A percentile compares a stretch with the other conserved stretches of the same genome.
Evolutionary conservation across 1,139 yeast genomes (phyloP).

Genomic region (Blastobotrys capitulatus): DNA sequence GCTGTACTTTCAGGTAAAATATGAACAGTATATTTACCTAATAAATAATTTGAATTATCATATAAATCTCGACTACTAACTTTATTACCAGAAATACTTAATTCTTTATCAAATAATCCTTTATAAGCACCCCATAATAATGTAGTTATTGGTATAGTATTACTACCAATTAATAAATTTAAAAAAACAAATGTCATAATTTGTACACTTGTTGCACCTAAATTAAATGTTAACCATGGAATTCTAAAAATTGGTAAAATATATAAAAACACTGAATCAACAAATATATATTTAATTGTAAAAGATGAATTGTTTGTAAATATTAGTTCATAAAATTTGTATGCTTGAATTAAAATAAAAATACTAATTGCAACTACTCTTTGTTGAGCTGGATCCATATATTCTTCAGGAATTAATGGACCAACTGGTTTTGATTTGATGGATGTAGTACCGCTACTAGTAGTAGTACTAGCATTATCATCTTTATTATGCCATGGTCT

Average conservation of each 20-base stretch:
- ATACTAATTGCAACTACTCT: slow-evolving; percentile 57
- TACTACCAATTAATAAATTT: slow-evolving; percentile 38
- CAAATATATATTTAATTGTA: slow-evolving; percentile 62
- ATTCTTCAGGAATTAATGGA: slow-evolving; percentile 33
- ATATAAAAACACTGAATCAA: slow-evolving; percentile 70
- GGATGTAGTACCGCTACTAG: neutral
- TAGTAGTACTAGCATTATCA: neutral
- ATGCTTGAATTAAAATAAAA: slow-evolving; percentile 71
- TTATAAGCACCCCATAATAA: slow-evolving; percentile 45
- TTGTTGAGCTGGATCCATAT: slow-evolving; percentile 76
- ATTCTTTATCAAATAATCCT: slow-evolving; percentile 49
- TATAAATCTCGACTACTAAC: slow-evolving; percentile 39
- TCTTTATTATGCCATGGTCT: slow-evolving; percentile 10
- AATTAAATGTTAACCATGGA: slow-evolving; percentile 59
- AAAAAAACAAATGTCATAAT: slow-evolving; percentile 33
- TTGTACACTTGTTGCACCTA: slow-evolving; percentile 34
- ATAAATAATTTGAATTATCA: slow-evolving; percentile 69
- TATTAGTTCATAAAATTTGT: slow-evolving; percentile 70
- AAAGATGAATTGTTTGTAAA: slow-evolving; percentile 37
- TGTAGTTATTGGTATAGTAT: slow-evolving; percentile 44
- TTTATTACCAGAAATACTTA: slow-evolving; percentile 59
- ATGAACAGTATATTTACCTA: slow-evolving; percentile 80
- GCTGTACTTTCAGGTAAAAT: slow-evolving; percentile 92
- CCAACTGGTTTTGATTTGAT: too few relatives aligned
- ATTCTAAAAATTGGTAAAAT: slow-evolving; percentile 66